Conservation (phyloP, 2,329 filamentous ascomycete species). For the Rhynchosporium agropyri region DNA sequence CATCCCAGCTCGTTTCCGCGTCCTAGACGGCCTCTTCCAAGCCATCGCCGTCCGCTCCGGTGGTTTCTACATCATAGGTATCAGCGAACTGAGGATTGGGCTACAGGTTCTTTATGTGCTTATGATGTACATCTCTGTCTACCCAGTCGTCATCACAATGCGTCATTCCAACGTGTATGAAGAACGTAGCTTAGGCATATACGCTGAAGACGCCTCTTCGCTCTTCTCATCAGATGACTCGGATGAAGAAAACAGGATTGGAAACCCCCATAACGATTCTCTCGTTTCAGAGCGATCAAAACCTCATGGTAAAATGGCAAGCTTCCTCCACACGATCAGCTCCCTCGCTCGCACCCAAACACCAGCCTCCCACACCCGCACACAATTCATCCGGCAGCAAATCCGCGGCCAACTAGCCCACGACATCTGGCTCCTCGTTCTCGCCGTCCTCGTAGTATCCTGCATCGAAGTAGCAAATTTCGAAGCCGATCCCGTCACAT, state of each 20-base stretch:
- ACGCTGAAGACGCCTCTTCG: conserved; percentile 42
- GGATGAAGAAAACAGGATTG: neutral
- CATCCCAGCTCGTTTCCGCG: conserved; percentile 55
- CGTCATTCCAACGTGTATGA: conserved; percentile 74
- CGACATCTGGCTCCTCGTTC: conserved; percentile 67
- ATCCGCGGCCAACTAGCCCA: conserved; percentile 66
- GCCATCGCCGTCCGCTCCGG: conserved; percentile 65
- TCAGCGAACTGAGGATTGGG: conserved; percentile 57
- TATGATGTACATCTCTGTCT: conserved; percentile 69
- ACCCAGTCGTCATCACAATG: conserved; percentile 64
- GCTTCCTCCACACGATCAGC: conserved; percentile 9
- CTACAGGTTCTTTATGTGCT: conserved; percentile 63
- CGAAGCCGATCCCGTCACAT: conserved; percentile 52
- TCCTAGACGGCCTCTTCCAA: conserved; percentile 68
- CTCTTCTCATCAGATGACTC: conserved; percentile 1
- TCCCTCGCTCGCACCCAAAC: conserved; percentile 2
- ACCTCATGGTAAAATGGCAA: conserved; percentile 13
- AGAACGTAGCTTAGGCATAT: conserved; percentile 66
- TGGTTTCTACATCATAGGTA: conserved; percentile 67
- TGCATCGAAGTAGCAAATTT: conserved; percentile 62
- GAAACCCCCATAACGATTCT: neutral
- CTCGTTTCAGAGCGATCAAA: conserved; percentile 5
- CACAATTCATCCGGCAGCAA: conserved; percentile 46
- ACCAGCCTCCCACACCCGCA: conserved; percentile 12
- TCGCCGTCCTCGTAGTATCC: conserved; percentile 61